Evolutionary conservation across 352 stramenopile species (phyloP).

Genomic region (Blastocystis hominis): DNA sequence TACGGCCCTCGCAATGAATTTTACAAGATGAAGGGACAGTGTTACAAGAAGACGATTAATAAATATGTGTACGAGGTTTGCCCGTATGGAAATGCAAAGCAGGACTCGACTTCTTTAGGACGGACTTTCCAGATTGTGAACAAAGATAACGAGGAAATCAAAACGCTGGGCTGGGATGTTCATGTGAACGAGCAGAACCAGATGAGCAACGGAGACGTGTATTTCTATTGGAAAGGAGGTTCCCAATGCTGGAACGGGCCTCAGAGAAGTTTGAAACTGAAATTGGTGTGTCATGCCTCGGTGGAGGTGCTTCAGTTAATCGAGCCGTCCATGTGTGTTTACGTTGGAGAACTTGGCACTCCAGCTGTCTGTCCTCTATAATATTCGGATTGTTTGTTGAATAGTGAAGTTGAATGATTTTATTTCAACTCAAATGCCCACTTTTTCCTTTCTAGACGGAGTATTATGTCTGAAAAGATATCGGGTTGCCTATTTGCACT

Average conservation of each 20-base stretch:
- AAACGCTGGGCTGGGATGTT: not conserved
- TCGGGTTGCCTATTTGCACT: conserved; percentile 27
- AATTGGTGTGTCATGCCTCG: conserved; percentile 68
- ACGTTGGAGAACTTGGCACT: conserved; percentile 71
- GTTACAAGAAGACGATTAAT: conserved; percentile 67
- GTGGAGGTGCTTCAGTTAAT: conserved; percentile 70
- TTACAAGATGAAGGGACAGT: conserved; percentile 69
- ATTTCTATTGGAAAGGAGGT: conserved; percentile 63
- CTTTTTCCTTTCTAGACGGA: not conserved
- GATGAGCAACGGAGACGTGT: conserved; percentile 65
- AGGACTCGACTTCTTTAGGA: conserved; percentile 72
- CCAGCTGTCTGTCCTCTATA: conserved; percentile 66
- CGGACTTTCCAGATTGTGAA: conserved; percentile 59
- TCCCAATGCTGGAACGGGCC: conserved; percentile 77
- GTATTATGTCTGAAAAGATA: conserved; percentile 45
- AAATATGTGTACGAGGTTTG: conserved; percentile 77
- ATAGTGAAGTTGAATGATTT: not conserved
- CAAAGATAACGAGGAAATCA: not conserved
- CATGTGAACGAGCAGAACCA: not conserved
- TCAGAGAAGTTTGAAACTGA: conserved; percentile 70
- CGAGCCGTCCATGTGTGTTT: conserved; percentile 75
- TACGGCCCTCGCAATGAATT: conserved; percentile 62
- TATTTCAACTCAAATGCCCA: too few relatives aligned
- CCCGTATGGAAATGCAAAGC: conserved; percentile 72
- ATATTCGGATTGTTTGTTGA: not conserved